Evolutionary conservation across 768 basidiomycete genomes (phyloP), one percentile per base, ranked within the genome.

Genomic region (Naganishia antarctica): DNA sequence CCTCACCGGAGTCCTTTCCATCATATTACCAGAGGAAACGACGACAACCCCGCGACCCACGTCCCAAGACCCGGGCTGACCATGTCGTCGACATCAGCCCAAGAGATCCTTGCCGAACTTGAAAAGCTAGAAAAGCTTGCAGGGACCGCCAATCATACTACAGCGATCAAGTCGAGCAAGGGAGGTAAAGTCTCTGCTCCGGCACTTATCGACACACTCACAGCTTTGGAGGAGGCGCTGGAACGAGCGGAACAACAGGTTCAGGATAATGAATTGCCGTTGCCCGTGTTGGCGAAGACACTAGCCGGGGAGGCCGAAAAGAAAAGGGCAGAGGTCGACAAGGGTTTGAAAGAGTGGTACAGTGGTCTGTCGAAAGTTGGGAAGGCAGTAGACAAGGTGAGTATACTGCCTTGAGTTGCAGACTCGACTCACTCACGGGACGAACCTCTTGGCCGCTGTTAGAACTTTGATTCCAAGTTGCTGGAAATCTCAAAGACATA

Each of bases 381-480:
- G 29, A 97, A 92, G 78, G 83, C 85, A 0, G 77, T 97, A 74
- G 94, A 98, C 73, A 98, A 96, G 87, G 94, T 89, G 62, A 45
- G 81, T 65, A 26, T 18, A 32, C 9, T 4, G n/a, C n/a, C n/a
- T 23, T 41, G 2, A 7, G 34, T 16, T 25, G 21, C 32, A 4
- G 28, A 40, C 31, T 16, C 23, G 4, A n/a, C 32, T 48, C 21
- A 61, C 44, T 47, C 31, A 9, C 3, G 25, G n/a, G 16, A 26
- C 6, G 8, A 6, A 18, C n/a, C 4, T n/a, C 5, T 41, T 34
- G 15, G 5, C 3, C 11, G 13, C 29, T 3, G 2, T 2, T 15
- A 65, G 64, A 34, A 23, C 16, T 40, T 66, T 31, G 41, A 47
- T 16, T 48, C 48, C 37, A 40, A 34, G 37, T 12, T 46, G 25